Evolutionary conservation across 768 basidiomycete species (phyloP), one percentile per base, ranked within the genome.

Genomic region (Zangia roseola): DNA sequence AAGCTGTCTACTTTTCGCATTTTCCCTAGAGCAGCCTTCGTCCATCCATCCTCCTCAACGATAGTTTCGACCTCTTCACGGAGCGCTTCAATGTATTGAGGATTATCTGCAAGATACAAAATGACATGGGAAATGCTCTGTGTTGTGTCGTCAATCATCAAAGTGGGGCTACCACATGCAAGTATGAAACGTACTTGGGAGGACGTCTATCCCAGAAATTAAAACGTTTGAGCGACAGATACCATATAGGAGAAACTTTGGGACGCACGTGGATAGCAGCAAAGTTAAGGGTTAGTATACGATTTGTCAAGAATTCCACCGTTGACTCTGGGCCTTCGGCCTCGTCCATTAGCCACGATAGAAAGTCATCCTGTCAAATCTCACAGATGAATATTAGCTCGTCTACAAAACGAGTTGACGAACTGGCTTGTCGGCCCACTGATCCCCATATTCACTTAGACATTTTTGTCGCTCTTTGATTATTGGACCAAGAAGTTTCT

Each of bases 1-100:
- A 77, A 74, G 46, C 71, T 76, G 45, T 76, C 74, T 6, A 75
- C 38, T 49, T 69, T 70, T 54, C 54, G 65, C 62, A 72, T 63
- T 33, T 67, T 64, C 14, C 28, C 50, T 20, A 73, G 20, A 6
- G 59, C 55, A 0, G 34, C 43, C 40, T 66, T 69, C 1, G 55
- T 54, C 62, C 67, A 73, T 19, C 59, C 70, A 0, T 72, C 62
- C 8, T 57, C 36, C 2, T 38, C 28, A 12, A 71, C 28, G 16
- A 67, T 57, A 0, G 40, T 33, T 23, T 72, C 70, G 10, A 71
- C 59, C 50, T 78, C 76, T 37, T 70, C 63, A 0, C 75, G 68
- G 5, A 78, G 59, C 1, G 68, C 61, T 20, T 60, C 56, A 3
- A 67, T 45, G 37, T 63, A 71, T 43, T 71, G 53, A 5, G 74